Evolutionary conservation across 257 asterid genomes (phyloP).

Genomic region (Solanum lycopersicoides): DNA sequence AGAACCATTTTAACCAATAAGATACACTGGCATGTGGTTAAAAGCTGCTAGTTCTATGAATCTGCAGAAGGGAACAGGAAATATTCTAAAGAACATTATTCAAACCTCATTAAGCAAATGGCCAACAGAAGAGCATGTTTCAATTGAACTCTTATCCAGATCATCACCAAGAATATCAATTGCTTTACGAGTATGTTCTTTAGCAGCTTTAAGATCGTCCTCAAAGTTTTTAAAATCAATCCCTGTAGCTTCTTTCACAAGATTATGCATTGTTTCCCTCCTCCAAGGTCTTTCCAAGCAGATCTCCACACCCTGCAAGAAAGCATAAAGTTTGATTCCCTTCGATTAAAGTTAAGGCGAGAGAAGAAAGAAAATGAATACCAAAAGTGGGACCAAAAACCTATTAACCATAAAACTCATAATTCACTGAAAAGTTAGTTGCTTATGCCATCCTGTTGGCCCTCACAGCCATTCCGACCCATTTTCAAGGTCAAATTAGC

Average conservation of each 20-base stretch:
- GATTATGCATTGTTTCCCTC: slow-evolving; percentile 95
- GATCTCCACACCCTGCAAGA: slow-evolving; percentile 66
- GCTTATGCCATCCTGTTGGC: too few species aligned
- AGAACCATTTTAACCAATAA: neutral
- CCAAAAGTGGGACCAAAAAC: neutral
- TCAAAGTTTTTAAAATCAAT: slow-evolving; percentile 59
- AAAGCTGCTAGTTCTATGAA: neutral
- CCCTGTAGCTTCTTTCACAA: slow-evolving; percentile 81
- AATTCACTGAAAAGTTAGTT: neutral
- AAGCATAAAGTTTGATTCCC: neutral
- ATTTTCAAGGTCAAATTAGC: too few species aligned
- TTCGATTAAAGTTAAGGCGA: neutral
- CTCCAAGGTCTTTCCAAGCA: slow-evolving; percentile 96
- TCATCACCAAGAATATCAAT: slow-evolving; percentile 28
- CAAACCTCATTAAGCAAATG: slow-evolving; percentile 78
- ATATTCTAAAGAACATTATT: neutral
- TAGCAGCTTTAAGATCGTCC: slow-evolving; percentile 56
- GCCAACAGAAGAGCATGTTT: slow-evolving; percentile 76
- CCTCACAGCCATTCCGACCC: too few species aligned
- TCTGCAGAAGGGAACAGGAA: neutral
- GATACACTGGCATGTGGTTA: neutral
- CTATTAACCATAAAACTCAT: neutral
- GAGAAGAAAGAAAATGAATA: neutral
- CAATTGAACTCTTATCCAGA: slow-evolving; percentile 35
- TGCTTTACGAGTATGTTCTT: slow-evolving; percentile 36